Percentiles rank a stretch among this genome's conserved stretches.
Evolutionary conservation across 441 rosid genomes (phyloP).

Genomic region (Pelargonium exstipulatum): DNA sequence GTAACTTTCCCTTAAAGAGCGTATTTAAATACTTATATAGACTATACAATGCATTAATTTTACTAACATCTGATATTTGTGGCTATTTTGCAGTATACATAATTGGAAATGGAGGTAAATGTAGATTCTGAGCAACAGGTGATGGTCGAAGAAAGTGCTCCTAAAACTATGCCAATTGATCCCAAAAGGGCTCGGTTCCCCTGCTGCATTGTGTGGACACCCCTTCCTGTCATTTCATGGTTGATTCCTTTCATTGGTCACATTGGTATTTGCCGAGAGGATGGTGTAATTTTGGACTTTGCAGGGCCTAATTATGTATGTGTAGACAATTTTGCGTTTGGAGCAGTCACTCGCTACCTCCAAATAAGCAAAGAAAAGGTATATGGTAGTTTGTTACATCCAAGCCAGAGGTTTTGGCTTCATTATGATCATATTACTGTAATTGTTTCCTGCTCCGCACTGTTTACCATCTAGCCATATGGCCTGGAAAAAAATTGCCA

Average conservation of each 20-base stretch:
- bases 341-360: conserved; percentile 49
- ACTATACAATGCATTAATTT: not conserved
- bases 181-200: conserved; percentile 51
- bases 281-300: conserved; percentile 61
- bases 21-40: not conserved
- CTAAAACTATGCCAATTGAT: conserved; percentile 36
- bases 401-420: not conserved
- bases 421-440: not conserved
- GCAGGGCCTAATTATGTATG: conserved; percentile 70
- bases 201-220: conserved; percentile 68
- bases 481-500: not conserved
- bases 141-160: conserved; percentile 33
- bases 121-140: conserved; percentile 37
- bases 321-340: conserved; percentile 56
- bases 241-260: conserved; percentile 64
- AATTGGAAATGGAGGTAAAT: conserved; percentile 46
- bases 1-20: not conserved
- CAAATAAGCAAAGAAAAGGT: conserved; percentile 56
- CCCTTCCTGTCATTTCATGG: conserved; percentile 66
- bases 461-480: not conserved
- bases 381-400: not conserved
- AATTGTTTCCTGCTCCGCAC: not conserved
- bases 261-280: conserved; percentile 64
- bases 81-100: conserved; percentile 13
- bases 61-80: not conserved